Evolutionary conservation across 2,329 filamentous ascomycete species (phyloP).

Genomic region (Rhexocercosporidium sp.): DNA sequence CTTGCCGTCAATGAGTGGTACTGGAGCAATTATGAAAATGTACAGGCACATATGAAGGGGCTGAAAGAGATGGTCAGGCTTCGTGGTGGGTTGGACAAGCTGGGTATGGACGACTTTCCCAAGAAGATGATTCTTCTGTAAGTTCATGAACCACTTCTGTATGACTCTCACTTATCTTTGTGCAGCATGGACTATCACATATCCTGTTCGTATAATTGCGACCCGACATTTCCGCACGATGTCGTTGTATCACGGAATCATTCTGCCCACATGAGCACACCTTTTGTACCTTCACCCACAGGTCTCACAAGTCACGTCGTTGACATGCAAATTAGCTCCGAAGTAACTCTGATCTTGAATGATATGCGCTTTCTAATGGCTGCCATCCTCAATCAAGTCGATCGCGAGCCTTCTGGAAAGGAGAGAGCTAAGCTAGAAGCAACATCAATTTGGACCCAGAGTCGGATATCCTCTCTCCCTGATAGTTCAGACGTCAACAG

Average conservation of each 20-base stretch:
- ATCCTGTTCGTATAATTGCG: conserved; percentile 53
- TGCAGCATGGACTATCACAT: conserved; percentile 54
- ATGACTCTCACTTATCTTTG: neutral
- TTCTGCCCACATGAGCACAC: conserved; percentile 51
- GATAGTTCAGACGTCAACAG: conserved; percentile 2
- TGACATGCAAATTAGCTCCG: conserved; percentile 50
- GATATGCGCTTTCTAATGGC: conserved; percentile 55
- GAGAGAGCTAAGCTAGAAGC: conserved; percentile 40
- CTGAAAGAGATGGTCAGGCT: conserved; percentile 54
- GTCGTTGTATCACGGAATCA: conserved; percentile 47
- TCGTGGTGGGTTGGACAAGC: conserved; percentile 51
- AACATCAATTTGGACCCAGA: conserved; percentile 48
- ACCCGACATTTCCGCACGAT: conserved; percentile 49
- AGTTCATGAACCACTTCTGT: conserved; percentile 29
- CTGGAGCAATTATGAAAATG: conserved; percentile 53
- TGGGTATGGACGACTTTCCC: conserved; percentile 54
- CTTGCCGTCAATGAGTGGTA: conserved; percentile 60
- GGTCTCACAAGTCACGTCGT: conserved; percentile 50
- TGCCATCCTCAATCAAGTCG: conserved; percentile 48
- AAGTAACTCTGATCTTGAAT: conserved; percentile 56
- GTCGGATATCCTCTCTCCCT: conserved; percentile 45
- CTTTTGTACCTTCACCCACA: conserved; percentile 50
- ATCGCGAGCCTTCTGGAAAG: conserved; percentile 35
- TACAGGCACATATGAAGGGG: conserved; percentile 53
- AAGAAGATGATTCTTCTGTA: conserved; percentile 56